Conservation (phyloP, 306 rosid species). For the Trifolium pratense region DNA sequence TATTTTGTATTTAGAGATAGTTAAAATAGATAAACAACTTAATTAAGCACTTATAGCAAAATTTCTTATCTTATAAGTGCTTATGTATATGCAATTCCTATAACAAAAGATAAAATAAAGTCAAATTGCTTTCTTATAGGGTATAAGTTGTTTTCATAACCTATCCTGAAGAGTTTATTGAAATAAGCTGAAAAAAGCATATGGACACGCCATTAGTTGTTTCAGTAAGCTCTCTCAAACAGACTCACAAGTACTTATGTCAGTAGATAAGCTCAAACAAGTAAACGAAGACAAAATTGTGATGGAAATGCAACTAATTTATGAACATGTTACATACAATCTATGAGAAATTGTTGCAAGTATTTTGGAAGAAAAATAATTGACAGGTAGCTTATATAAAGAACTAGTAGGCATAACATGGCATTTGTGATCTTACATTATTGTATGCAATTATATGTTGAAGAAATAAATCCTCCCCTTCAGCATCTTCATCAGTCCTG, state of each 20-base stretch:
- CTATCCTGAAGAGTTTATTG: not conserved
- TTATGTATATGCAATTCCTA: too few species aligned
- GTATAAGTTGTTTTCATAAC: too few species aligned
- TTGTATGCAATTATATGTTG: slow-evolving; percentile 41
- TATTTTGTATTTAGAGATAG: too few species aligned
- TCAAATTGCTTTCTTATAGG: not conserved
- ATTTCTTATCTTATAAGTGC: too few species aligned
- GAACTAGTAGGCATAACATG: slow-evolving; percentile 18
- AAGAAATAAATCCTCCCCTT: slow-evolving; percentile 71
- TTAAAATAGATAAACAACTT: too few species aligned
- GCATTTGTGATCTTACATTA: slow-evolving; percentile 54
- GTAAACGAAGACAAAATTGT: not conserved
- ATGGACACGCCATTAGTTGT: too few species aligned
- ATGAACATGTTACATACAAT: slow-evolving; percentile 1
- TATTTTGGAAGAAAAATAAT: slow-evolving; percentile 4
- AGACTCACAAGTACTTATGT: not conserved
- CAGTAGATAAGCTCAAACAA: not conserved
- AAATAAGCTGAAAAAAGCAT: not conserved
- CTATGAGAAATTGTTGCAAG: not conserved
- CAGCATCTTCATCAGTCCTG: slow-evolving; percentile 83
- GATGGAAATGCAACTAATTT: too few species aligned
- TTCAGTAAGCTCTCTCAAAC: not conserved
- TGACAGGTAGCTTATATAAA: not conserved
- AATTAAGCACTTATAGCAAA: too few species aligned
- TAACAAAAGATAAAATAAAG: not conserved